phyloP scores from a whole-genome alignment of 176 grass and related monocot genomes.

The Ensete ventricosum region DNA sequence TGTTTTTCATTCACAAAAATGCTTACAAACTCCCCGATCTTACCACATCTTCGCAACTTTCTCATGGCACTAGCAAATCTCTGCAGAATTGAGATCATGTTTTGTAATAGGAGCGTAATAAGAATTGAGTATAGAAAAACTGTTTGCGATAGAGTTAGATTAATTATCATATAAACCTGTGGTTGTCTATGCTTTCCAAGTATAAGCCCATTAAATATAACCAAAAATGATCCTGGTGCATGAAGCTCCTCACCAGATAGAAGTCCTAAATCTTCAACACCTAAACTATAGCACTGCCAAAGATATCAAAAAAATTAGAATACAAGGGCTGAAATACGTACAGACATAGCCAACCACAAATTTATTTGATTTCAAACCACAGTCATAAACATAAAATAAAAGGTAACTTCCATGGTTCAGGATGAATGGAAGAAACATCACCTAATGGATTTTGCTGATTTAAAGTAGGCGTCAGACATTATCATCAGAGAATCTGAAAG shows the following conservation, averaged over 20 bases:
- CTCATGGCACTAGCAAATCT: conserved; percentile 80
- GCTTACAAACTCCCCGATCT: conserved; percentile 87
- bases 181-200: conserved; percentile 81
- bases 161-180: conserved; percentile 36
- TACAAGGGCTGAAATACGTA: background rate
- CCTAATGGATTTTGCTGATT: too few relatives aligned
- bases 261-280: conserved; percentile 63
- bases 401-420: background rate
- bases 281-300: conserved; percentile 72
- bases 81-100: conserved; percentile 34
- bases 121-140: background rate
- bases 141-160: background rate
- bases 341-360: background rate
- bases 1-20: conserved; percentile 94
- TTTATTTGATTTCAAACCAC: background rate
- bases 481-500: too few relatives aligned
- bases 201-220: conserved; percentile 95
- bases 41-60: conserved; percentile 55
- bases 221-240: conserved; percentile 73
- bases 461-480: too few relatives aligned
- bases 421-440: too few relatives aligned
- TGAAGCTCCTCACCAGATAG: conserved; percentile 85
- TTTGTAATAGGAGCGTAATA: conserved; percentile 17
- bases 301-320: conserved; percentile 21
- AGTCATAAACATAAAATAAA: background rate